phyloP scores from a whole-genome alignment of 2,329 filamentous ascomycete genomes.

The Cytospora schulzeri region DNA sequence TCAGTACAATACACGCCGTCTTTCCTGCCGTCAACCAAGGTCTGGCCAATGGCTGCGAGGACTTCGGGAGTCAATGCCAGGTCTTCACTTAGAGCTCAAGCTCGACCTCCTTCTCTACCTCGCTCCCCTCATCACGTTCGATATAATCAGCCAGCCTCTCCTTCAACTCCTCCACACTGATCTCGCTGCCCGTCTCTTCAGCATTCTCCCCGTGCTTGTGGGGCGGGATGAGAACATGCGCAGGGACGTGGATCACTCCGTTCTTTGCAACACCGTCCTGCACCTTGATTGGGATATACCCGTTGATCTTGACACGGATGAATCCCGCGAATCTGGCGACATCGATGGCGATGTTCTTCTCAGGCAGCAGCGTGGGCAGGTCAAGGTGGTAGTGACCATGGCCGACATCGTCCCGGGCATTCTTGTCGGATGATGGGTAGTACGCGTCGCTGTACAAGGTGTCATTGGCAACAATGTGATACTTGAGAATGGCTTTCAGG shows the following conservation, averaged over 20 bases:
- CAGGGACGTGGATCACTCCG: slow-evolving; percentile 80
- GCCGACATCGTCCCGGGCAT: slow-evolving; percentile 42
- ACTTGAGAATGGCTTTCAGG: slow-evolving; percentile 75
- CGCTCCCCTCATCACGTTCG: slow-evolving; percentile 33
- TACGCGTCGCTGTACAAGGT: slow-evolving; percentile 84
- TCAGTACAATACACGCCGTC: background rate
- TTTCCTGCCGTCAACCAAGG: background rate
- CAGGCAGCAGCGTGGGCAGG: slow-evolving; percentile 70
- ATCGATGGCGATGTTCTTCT: slow-evolving; percentile 70
- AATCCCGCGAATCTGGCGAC: slow-evolving; percentile 69
- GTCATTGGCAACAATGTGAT: slow-evolving; percentile 73
- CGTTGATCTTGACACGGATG: slow-evolving; percentile 75
- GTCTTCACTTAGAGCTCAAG: background rate
- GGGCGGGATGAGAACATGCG: slow-evolving; percentile 75
- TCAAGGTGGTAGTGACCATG: slow-evolving; percentile 66
- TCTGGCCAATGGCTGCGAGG: background rate
- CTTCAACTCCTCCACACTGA: slow-evolving; percentile 63
- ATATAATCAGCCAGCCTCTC: slow-evolving; percentile 53
- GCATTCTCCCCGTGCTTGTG: slow-evolving; percentile 49
- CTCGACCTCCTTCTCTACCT: slow-evolving; percentile 3
- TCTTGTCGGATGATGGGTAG: slow-evolving; percentile 53
- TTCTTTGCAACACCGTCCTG: slow-evolving; percentile 74
- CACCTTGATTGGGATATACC: slow-evolving; percentile 64
- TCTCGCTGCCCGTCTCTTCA: slow-evolving; percentile 48
- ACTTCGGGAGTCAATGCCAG: background rate